Evolutionary conservation across 2,329 filamentous ascomycete genomes (phyloP).

Genomic region (Cercospora janseana): DNA sequence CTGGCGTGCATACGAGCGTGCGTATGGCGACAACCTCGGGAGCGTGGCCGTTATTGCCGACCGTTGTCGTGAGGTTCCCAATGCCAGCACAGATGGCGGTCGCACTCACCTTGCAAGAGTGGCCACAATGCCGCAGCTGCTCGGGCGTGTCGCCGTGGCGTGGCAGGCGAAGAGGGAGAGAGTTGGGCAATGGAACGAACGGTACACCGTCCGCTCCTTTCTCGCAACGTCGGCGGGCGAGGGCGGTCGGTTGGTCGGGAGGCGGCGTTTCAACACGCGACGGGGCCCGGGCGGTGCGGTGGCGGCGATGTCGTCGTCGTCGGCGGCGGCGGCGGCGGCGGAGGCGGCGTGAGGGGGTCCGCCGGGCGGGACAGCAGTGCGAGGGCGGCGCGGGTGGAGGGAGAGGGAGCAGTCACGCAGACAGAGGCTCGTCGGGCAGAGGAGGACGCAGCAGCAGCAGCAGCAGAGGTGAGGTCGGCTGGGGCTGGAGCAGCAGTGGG

Average conservation of each 20-base stretch:
- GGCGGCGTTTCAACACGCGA: too few relatives aligned
- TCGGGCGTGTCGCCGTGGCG: neutral
- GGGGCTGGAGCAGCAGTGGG: slow-evolving; percentile 3
- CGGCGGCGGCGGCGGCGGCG: neutral
- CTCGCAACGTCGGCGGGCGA: slow-evolving; percentile 1
- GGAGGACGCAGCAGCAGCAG: slow-evolving; percentile 8
- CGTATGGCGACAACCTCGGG: too few relatives aligned
- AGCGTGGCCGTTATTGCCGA: too few relatives aligned
- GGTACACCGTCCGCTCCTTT: slow-evolving; percentile 6
- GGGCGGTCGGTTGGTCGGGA: slow-evolving; percentile 1
- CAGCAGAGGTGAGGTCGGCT: slow-evolving; percentile 7
- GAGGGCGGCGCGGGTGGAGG: neutral
- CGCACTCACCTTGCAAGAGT: slow-evolving; percentile 11
- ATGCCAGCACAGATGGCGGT: too few relatives aligned
- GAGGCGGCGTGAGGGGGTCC: neutral
- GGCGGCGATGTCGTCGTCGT: neutral
- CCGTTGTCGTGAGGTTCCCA: too few relatives aligned
- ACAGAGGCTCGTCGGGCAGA: neutral
- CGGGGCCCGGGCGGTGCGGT: neutral
- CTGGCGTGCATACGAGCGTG: too few relatives aligned
- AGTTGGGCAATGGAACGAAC: slow-evolving; percentile 9
- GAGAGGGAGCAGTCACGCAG: neutral
- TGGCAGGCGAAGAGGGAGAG: neutral
- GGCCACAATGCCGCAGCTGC: too few relatives aligned
- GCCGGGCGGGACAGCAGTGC: neutral